Evolutionary conservation across 495 filamentous ascomycete genomes (phyloP).

Genomic region (Haplographium delicatum): DNA sequence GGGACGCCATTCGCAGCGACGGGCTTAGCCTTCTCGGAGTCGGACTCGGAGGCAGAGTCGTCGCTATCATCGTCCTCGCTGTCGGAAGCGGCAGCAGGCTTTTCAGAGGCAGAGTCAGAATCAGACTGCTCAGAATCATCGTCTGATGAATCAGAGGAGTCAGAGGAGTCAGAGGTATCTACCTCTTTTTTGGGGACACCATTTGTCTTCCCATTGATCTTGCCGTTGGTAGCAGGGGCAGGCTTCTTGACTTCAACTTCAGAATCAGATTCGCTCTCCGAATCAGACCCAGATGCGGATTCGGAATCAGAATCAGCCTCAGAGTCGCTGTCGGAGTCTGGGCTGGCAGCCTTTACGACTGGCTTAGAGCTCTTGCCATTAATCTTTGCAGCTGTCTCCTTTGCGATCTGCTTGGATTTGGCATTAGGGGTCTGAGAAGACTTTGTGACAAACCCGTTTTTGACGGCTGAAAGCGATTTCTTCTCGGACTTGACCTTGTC

Average conservation of each 20-base stretch:
- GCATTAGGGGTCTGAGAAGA: conserved; percentile 42
- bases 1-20: too few species aligned
- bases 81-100: conserved; percentile 26
- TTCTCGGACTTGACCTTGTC: conserved; percentile 36
- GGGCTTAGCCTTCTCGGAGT: conserved; percentile 33
- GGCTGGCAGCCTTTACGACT: conserved; percentile 36
- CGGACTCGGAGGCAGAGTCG: conserved; percentile 32
- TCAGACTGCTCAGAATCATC: conserved; percentile 20
- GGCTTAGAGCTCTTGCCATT: conserved; percentile 39
- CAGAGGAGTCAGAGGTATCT: conserved; percentile 28
- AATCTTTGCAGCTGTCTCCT: conserved; percentile 39
- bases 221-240: conserved; percentile 23
- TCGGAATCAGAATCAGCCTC: conserved; percentile 33
- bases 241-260: conserved; percentile 29
- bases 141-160: conserved; percentile 23
- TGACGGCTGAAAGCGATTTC: conserved; percentile 31
- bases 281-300: conserved; percentile 29
- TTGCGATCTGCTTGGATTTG: conserved; percentile 50
- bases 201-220: conserved; percentile 27
- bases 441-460: conserved; percentile 39
- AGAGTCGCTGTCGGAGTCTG: conserved; percentile 34
- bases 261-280: conserved; percentile 29
- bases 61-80: conserved; percentile 33
- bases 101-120: conserved; percentile 24
- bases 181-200: conserved; percentile 32